Conservation (phyloP, 202 grass and related monocot genomes). For the Bolboschoenoplectus hybrid region DNA sequence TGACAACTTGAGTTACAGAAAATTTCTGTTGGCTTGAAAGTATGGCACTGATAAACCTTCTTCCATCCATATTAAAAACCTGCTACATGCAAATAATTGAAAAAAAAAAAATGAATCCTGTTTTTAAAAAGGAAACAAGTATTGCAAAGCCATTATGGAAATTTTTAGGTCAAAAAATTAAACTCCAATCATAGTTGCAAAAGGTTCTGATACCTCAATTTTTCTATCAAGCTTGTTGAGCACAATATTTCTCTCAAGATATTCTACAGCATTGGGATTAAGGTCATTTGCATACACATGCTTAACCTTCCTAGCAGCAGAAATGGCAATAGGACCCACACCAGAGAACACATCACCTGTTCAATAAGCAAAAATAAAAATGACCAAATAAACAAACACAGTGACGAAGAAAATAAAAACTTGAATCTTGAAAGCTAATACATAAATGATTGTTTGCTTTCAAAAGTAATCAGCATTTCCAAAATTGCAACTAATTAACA, state of each 20-base stretch:
- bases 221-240: constrained; percentile 91
- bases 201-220: constrained; percentile 65
- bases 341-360: constrained; percentile 91
- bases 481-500: too few relatives aligned
- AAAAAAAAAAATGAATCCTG: not conserved
- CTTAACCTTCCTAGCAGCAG: constrained; percentile 74
- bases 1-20: constrained; percentile 83
- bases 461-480: not conserved
- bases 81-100: constrained; percentile 35
- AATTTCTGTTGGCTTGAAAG: constrained; percentile 58
- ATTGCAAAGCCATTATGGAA: not conserved
- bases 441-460: not conserved
- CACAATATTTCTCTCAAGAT: constrained; percentile 78
- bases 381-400: constrained; percentile 6
- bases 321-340: constrained; percentile 86
- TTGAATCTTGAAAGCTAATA: not conserved
- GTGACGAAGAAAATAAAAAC: not conserved
- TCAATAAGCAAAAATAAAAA: constrained; percentile 39
- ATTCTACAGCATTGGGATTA: constrained; percentile 86
- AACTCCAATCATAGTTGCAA: not conserved
- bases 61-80: constrained; percentile 94
- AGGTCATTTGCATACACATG: constrained; percentile 96
- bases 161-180: not conserved
- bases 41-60: constrained; percentile 77
- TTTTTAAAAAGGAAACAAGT: not conserved